Evolutionary conservation across 441 rosid species (phyloP).

Genomic region (Gossypium trilobum): DNA sequence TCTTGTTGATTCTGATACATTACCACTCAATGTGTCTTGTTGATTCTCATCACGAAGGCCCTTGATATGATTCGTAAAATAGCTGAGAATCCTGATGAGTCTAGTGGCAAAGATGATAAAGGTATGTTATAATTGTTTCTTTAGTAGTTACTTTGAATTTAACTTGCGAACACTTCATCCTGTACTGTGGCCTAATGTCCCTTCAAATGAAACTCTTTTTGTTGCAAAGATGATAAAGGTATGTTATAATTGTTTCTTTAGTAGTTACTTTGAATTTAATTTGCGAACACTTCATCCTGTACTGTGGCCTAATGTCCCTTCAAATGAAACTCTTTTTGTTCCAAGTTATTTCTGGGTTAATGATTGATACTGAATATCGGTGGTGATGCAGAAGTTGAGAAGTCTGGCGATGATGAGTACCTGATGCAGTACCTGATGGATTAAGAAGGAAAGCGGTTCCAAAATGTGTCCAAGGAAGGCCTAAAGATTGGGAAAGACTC

Average conservation of each 20-base stretch:
- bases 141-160: neutral
- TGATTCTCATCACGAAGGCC: slow-evolving; percentile 84
- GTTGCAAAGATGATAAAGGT: slow-evolving; percentile 62
- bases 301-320: neutral
- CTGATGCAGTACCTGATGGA: slow-evolving; percentile 47
- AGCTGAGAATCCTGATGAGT: slow-evolving; percentile 79
- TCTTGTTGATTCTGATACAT: slow-evolving; percentile 87
- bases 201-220: neutral
- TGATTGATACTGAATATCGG: slow-evolving; percentile 10
- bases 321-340: neutral
- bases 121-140: slow-evolving; percentile 26
- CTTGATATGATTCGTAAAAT: slow-evolving; percentile 84
- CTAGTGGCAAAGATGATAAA: slow-evolving; percentile 56
- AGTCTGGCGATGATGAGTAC: slow-evolving; percentile 58
- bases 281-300: neutral
- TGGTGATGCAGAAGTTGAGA: slow-evolving; percentile 44
- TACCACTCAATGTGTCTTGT: slow-evolving; percentile 88
- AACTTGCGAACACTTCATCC: neutral
- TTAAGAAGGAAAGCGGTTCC: slow-evolving; percentile 79
- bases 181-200: neutral
- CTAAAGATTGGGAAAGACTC: slow-evolving; percentile 71
- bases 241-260: neutral
- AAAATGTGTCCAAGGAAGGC: slow-evolving; percentile 90
- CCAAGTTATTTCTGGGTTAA: neutral
- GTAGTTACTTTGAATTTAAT: neutral